Percentiles rank a stretch among this genome's conserved stretches.
Conservation (phyloP, 768 basidiomycete genomes). For the Trametes coccinea region DNA sequence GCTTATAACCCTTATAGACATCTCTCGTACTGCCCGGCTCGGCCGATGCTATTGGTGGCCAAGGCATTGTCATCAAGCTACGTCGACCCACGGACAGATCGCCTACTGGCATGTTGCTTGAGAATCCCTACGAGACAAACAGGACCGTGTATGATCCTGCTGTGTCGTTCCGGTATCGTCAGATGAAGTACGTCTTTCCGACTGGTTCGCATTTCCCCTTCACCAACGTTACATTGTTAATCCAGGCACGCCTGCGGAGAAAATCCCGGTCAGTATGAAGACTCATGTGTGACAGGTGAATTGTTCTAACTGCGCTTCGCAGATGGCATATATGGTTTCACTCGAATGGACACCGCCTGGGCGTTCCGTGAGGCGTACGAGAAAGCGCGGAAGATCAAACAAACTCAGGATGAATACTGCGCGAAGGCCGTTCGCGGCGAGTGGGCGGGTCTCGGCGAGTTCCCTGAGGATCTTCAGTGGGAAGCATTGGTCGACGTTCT, state of each 20-base stretch:
- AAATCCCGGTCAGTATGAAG: constrained; percentile 44
- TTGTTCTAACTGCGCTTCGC: not conserved
- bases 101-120: constrained; percentile 72
- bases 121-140: constrained; percentile 68
- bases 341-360: constrained; percentile 67
- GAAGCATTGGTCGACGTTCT: constrained; percentile 78
- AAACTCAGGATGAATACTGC: constrained; percentile 70
- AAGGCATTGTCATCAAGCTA: constrained; percentile 78
- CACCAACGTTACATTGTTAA: not conserved
- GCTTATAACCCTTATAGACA: constrained; percentile 34
- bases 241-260: constrained; percentile 40
- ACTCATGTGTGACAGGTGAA: too few species aligned
- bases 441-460: constrained; percentile 51
- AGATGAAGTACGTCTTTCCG: constrained; percentile 61
- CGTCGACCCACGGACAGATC: constrained; percentile 70
- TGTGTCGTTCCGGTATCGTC: constrained; percentile 63
- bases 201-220: too few species aligned
- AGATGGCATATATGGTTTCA: constrained; percentile 32
- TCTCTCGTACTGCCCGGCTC: constrained; percentile 77
- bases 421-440: constrained; percentile 45
- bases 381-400: constrained; percentile 62
- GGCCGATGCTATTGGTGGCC: constrained; percentile 54
- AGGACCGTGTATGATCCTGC: constrained; percentile 45
- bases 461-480: constrained; percentile 76
- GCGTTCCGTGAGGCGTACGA: constrained; percentile 71